These are phyloP conservation scores for Suhomyces guaymorum DNA, from an alignment of 1,139 yeast genomes.

Conservation along the genomic window DNA sequence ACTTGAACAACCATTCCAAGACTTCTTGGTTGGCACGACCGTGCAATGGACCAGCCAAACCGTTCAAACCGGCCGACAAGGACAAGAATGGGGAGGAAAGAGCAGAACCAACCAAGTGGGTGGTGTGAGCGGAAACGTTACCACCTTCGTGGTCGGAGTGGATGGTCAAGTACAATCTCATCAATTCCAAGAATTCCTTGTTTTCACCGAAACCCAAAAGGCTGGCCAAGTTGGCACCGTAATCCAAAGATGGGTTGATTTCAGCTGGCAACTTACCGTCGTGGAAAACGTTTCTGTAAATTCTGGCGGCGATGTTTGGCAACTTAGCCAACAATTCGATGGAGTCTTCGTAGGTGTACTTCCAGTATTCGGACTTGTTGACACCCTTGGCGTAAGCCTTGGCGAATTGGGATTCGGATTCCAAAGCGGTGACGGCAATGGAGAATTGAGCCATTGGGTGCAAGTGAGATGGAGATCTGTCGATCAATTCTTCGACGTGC, in stretches of 20 bases:
- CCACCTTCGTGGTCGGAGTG: conserved; percentile 99
- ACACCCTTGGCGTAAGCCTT: conserved; percentile 89
- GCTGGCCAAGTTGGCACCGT: conserved; percentile 86
- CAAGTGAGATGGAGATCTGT: conserved; percentile 78
- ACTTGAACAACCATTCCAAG: conserved; percentile 84
- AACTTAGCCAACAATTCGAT: conserved; percentile 86
- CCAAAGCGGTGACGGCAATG: conserved; percentile 88
- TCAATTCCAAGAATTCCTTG: conserved; percentile 80
- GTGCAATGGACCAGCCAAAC: conserved; percentile 97
- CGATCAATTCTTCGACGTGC: conserved; percentile 80
- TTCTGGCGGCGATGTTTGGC: conserved; percentile 91
- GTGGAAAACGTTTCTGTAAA: conserved; percentile 86
- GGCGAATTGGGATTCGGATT: conserved; percentile 87
- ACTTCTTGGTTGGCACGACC: conserved; percentile 99
- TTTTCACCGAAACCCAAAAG: conserved; percentile 81
- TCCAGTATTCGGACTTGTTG: conserved; percentile 88
- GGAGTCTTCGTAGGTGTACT: conserved; percentile 86
- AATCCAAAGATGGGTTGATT: conserved; percentile 76
- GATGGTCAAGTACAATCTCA: conserved; percentile 90
- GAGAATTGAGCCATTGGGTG: conserved; percentile 99
- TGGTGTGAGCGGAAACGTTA: conserved; percentile 95
- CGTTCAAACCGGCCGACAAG: conserved; percentile 92
- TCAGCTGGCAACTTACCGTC: conserved; percentile 74
- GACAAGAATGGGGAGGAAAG: conserved; percentile 91
- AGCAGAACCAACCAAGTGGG: conserved; percentile 96